phyloP scores from a whole-genome alignment of 768 basidiomycete species.

The Xerocomellus intermedius region DNA sequence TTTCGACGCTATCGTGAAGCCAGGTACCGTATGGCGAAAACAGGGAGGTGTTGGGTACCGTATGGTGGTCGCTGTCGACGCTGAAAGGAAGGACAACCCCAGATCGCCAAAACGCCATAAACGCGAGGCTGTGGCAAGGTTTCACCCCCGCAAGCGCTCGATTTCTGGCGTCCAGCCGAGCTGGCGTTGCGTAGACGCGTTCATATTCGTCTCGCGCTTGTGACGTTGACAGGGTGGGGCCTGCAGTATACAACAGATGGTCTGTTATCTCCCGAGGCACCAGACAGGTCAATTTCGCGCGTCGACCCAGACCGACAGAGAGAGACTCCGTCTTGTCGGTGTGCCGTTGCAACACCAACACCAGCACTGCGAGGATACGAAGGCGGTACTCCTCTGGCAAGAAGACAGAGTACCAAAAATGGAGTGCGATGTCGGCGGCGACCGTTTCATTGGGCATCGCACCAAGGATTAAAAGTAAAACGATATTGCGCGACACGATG shows the following conservation, averaged over 20 bases:
- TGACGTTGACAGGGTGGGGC: conserved; percentile 19
- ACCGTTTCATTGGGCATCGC: conserved; percentile 27
- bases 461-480: conserved; percentile 41
- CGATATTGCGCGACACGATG: conserved; percentile 38
- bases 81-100: conserved; percentile 48
- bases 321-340: conserved; percentile 15
- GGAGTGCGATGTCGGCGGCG: conserved; percentile 44
- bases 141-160: conserved; percentile 36
- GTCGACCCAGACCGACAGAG: conserved; percentile 8
- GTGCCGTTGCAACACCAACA: conserved; percentile 11
- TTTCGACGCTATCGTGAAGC: conserved; percentile 35
- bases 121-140: conserved; percentile 43
- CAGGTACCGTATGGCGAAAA: conserved; percentile 46
- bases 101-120: conserved; percentile 37
- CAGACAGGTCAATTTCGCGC: conserved; percentile 22
- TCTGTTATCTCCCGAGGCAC: conserved; percentile 27
- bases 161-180: conserved; percentile 41
- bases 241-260: conserved; percentile 28
- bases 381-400: conserved; percentile 34
- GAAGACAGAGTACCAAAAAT: conserved; percentile 47
- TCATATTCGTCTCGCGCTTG: conserved; percentile 31
- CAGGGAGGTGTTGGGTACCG: conserved; percentile 40
- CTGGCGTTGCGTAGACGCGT: conserved; percentile 31
- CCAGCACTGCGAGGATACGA: conserved; percentile 18
- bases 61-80: conserved; percentile 35